These are phyloP conservation scores for Onygena corvina DNA, from an alignment of 2,329 filamentous ascomycete genomes.

Conservation along the genomic window DNA sequence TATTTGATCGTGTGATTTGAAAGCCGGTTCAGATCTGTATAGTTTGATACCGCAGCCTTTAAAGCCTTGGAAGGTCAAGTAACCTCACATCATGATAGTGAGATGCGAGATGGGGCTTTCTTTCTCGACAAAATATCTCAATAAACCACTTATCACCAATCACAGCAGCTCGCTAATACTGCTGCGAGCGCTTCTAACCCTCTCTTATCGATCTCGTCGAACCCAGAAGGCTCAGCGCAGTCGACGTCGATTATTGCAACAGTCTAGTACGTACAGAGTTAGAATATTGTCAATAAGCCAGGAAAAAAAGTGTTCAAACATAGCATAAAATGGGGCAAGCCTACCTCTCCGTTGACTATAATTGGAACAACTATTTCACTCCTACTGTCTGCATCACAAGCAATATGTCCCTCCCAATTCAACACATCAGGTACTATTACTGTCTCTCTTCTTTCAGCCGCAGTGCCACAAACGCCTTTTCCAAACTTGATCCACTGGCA, in stretches of 20 bases:
- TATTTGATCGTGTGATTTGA: too few species aligned
- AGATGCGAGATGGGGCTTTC: too few species aligned
- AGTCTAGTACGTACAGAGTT: constrained; percentile 23
- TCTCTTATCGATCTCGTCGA: constrained; percentile 35
- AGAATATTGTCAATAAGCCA: too few species aligned
- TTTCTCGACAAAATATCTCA: too few species aligned
- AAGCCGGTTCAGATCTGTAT: too few species aligned
- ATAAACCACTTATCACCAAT: constrained; percentile 23
- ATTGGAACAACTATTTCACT: constrained; percentile 42
- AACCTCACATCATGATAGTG: too few species aligned
- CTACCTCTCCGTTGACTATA: constrained; percentile 29
- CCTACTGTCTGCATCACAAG: constrained; percentile 37
- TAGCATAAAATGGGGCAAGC: constrained; percentile 10
- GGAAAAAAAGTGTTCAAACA: too few species aligned
- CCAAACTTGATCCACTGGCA: constrained; percentile 39
- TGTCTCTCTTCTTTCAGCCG: constrained; percentile 30
- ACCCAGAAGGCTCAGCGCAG: constrained; percentile 33
- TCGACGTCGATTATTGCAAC: constrained; percentile 40
- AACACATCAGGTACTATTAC: constrained; percentile 35
- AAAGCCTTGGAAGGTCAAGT: too few species aligned
- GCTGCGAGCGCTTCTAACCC: constrained; percentile 33
- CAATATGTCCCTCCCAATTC: constrained; percentile 38
- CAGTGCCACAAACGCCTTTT: constrained; percentile 37
- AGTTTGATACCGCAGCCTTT: too few species aligned
- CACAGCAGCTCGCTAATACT: constrained; percentile 32